phyloP scores from a whole-genome alignment of 495 filamentous ascomycete genomes.

The Ascodesmis nigricans region DNA sequence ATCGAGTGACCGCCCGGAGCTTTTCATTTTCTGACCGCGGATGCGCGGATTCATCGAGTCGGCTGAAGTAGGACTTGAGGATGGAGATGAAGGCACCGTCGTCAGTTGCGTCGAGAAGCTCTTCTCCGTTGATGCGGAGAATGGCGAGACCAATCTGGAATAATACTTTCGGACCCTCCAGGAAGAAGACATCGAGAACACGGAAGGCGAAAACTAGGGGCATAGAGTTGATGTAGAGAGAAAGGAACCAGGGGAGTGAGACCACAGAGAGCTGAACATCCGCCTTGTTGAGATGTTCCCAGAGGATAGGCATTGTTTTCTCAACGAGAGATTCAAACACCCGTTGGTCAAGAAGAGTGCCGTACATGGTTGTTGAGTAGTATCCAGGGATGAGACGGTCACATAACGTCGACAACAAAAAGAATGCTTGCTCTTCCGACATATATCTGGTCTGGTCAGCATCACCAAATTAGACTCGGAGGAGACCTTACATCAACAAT shows the following conservation, averaged over 20 bases:
- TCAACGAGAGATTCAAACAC: slow-evolving; percentile 95
- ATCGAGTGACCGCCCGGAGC: slow-evolving; percentile 72
- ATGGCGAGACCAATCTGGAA: slow-evolving; percentile 95
- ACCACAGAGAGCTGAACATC: slow-evolving; percentile 98
- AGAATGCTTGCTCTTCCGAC: slow-evolving; percentile 92
- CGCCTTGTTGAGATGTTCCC: slow-evolving; percentile 85
- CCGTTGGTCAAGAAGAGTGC: slow-evolving; percentile 82
- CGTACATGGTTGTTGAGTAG: slow-evolving; percentile 97
- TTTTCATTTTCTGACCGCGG: slow-evolving; percentile 87
- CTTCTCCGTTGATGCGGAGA: slow-evolving; percentile 90
- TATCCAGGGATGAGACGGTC: slow-evolving; percentile 87
- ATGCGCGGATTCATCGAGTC: slow-evolving; percentile 85
- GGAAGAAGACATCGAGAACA: slow-evolving; percentile 91
- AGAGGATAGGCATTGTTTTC: slow-evolving; percentile 94
- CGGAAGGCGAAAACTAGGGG: slow-evolving; percentile 90
- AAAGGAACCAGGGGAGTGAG: slow-evolving; percentile 92
- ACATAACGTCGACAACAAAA: slow-evolving; percentile 73
- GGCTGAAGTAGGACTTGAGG: slow-evolving; percentile 80
- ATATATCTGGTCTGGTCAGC: slow-evolving; percentile 42
- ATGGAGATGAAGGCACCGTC: slow-evolving; percentile 95
- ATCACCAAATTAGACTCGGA: neutral
- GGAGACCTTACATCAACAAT: slow-evolving; percentile 48
- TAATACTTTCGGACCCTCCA: slow-evolving; percentile 90
- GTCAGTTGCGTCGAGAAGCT: slow-evolving; percentile 82
- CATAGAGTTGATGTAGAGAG: slow-evolving; percentile 98